Evolutionary conservation across 192 early-diverging fungal species (phyloP).

Genomic region (Chytriomyces sp.): DNA sequence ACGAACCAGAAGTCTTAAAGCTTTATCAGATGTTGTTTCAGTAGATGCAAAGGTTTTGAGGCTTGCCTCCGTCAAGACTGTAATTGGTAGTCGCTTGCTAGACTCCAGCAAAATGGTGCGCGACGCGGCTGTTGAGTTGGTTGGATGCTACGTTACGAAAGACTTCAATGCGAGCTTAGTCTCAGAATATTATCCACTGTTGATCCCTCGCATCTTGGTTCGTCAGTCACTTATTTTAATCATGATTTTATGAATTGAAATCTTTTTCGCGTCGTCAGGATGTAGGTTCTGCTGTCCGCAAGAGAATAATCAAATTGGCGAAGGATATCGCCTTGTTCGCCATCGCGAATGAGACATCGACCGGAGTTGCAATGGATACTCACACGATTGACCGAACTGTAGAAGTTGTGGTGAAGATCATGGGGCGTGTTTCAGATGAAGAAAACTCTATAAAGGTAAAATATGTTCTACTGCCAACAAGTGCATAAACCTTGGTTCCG

Average conservation of each 20-base stretch:
- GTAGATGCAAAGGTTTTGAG: conserved; percentile 68
- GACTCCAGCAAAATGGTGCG: conserved; percentile 84
- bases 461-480: neutral
- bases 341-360: neutral
- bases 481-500: neutral
- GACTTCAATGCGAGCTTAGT: conserved; percentile 59
- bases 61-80: conserved; percentile 62
- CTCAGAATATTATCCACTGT: conserved; percentile 74
- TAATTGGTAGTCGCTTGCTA: conserved; percentile 74
- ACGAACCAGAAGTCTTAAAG: conserved; percentile 75
- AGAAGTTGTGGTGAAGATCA: conserved; percentile 38
- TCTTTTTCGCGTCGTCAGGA: conserved; percentile 55
- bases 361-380: neutral
- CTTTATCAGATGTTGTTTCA: conserved; percentile 74
- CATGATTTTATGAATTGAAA: neutral
- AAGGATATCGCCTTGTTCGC: conserved; percentile 64
- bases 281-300: conserved; percentile 84
- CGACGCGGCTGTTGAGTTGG: conserved; percentile 87
- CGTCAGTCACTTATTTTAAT: conserved; percentile 13
- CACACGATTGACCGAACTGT: conserved; percentile 14
- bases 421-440: conserved; percentile 46
- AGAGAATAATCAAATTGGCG: conserved; percentile 79
- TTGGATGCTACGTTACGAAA: conserved; percentile 77
- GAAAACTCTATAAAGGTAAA: conserved; percentile 50
- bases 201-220: conserved; percentile 79